Conservation (phyloP, 768 basidiomycete genomes). For the Boletus fagicola region DNA sequence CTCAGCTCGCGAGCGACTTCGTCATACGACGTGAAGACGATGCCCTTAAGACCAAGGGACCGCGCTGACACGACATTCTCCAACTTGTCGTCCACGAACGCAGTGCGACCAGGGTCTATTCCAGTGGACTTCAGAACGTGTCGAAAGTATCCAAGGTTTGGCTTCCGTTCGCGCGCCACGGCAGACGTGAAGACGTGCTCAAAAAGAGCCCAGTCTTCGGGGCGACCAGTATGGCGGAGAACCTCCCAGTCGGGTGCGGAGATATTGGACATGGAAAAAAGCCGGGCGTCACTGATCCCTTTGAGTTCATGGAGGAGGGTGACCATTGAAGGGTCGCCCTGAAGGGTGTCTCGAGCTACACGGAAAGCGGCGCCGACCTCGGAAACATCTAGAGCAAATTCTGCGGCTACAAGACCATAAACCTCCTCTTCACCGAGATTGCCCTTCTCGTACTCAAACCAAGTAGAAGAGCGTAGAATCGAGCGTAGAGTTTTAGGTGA, state of each 20-base stretch:
- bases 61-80: conserved; percentile 21
- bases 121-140: conserved; percentile 17
- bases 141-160: conserved; percentile 20
- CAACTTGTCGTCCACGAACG: conserved; percentile 25
- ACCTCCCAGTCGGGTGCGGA: conserved; percentile 23
- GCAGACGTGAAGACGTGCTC: conserved; percentile 23
- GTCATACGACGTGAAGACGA: conserved; percentile 19
- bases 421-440: too few relatives aligned
- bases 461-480: too few relatives aligned
- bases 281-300: neutral
- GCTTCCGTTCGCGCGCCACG: conserved; percentile 18
- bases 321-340: conserved; percentile 15
- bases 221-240: conserved; percentile 9
- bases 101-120: conserved; percentile 20
- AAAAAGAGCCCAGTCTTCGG: conserved; percentile 22
- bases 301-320: conserved; percentile 18
- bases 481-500: too few relatives aligned
- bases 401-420: neutral
- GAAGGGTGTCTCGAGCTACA: conserved; percentile 8
- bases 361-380: conserved; percentile 13
- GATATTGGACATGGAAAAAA: conserved; percentile 26
- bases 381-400: conserved; percentile 18
- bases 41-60: conserved; percentile 21
- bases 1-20: conserved; percentile 16
- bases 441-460: too few relatives aligned